Evolutionary conservation across 2,329 filamentous ascomycete species (phyloP).

Genomic region (Helicocarpus griseus): DNA sequence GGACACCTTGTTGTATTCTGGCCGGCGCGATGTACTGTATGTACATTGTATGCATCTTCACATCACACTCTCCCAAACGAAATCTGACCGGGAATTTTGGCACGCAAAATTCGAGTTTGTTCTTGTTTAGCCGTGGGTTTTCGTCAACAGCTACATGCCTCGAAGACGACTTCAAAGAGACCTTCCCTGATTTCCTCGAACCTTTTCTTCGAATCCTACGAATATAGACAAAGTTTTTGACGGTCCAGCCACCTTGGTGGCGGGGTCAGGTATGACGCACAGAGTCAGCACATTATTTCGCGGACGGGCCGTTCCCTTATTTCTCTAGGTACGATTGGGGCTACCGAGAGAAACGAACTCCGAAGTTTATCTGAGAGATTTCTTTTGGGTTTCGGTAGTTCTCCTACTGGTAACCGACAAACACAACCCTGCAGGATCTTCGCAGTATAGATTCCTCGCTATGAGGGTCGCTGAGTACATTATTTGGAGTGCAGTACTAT

Average conservation of each 20-base stretch:
- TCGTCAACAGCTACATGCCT: neutral
- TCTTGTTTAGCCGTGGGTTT: neutral
- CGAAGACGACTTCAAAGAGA: neutral
- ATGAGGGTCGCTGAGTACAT: neutral
- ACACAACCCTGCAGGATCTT: neutral
- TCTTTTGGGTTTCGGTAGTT: neutral
- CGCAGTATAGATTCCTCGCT: neutral
- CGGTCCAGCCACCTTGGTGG: neutral
- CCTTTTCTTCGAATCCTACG: neutral
- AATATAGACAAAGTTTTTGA: neutral
- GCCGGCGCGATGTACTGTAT: neutral
- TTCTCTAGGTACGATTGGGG: neutral
- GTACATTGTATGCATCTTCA: no score
- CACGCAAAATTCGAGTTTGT: neutral
- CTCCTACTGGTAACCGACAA: slow-evolving; percentile 4
- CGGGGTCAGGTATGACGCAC: neutral
- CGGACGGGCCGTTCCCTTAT: neutral
- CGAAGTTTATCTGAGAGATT: neutral
- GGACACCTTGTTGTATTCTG: neutral
- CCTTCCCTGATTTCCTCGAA: neutral
- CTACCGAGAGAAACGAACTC: neutral
- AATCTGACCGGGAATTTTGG: neutral
- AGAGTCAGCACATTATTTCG: neutral
- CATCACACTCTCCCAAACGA: no score
- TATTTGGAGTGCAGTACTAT: neutral